Base-by-base conservation (phyloP, 768 basidiomycete species). In the Sutorius australiensis region DNA sequence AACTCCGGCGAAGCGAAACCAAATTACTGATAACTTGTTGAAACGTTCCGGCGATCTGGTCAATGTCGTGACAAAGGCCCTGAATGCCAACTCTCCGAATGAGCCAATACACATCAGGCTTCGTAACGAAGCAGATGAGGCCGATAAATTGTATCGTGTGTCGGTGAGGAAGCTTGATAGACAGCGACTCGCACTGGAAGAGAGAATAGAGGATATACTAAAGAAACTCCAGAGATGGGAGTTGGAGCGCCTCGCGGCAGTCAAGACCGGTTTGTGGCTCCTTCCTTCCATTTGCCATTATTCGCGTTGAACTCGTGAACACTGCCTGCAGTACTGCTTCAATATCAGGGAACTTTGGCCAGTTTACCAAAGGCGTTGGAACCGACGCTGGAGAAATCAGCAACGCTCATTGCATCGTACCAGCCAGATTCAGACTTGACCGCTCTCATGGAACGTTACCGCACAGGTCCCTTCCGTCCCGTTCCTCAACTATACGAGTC, bases 381-480 rank as follows among this genome's bases (percentile, higher is more conserved):
- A 21, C 75, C 80, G 0, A 79, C 87, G 2, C 67, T 84, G 30
- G 86, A 89, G 60, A 81, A 84, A 32, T 87, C 89, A 2, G 76
- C 80, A 1, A 86, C 89, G 1, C 78, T 93, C 44, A 80, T 95
- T 57, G 81, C 90, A 31, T 81, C 91, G 1, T 97, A 84, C 69
- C 86, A 93, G 55, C 93, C 94, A 3, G 93, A 97, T 56, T 83
- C 84, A 1, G 94, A 94, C 72, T 71, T 95, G 48, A 84, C 75
- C 12, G 92, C 89, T 10, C 80, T 95, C 46, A 93, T 97, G 55
- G 94, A 97, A 68, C 86, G 90, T 11, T 92, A 93, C 67, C 83
- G 95, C 50, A 95, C 93, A 1, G 95, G 95, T 1, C 89, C 94
- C 0, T 98, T 97, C 84, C 78, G 88, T 37, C 95, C 95, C 0